Conservation (phyloP, 2,329 filamentous ascomycete genomes). For the Onygenales sp. region DNA sequence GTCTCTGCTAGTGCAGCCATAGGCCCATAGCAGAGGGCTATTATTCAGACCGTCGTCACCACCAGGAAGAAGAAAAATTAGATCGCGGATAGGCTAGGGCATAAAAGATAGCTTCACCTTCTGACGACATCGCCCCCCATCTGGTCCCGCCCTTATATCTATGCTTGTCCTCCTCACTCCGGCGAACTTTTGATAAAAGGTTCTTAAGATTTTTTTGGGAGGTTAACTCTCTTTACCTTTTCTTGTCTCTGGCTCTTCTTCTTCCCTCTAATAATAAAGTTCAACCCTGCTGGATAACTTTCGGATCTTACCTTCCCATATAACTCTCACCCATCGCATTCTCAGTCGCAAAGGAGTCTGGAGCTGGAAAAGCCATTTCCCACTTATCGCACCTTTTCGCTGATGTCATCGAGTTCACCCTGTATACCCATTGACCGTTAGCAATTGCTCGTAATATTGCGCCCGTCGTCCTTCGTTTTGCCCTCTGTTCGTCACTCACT, state of each 20-base stretch:
- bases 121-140: constrained; percentile 2
- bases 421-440: background rate
- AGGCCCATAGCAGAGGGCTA: background rate
- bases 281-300: no score
- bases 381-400: background rate
- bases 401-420: background rate
- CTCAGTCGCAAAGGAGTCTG: background rate
- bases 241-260: background rate
- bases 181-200: background rate
- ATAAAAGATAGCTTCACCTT: background rate
- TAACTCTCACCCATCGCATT: background rate
- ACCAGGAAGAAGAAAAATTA: background rate
- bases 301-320: no score
- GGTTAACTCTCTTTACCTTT: background rate
- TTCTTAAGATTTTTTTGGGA: background rate
- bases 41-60: constrained; percentile 3
- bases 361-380: background rate
- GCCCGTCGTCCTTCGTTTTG: constrained; percentile 6
- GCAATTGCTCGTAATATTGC: background rate
- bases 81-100: background rate
- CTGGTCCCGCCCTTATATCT: background rate
- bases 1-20: background rate
- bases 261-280: no score
- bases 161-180: background rate
- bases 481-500: constrained; percentile 5